Conservation (phyloP, 495 filamentous ascomycete genomes). For the Aspergillus hancockii region DNA sequence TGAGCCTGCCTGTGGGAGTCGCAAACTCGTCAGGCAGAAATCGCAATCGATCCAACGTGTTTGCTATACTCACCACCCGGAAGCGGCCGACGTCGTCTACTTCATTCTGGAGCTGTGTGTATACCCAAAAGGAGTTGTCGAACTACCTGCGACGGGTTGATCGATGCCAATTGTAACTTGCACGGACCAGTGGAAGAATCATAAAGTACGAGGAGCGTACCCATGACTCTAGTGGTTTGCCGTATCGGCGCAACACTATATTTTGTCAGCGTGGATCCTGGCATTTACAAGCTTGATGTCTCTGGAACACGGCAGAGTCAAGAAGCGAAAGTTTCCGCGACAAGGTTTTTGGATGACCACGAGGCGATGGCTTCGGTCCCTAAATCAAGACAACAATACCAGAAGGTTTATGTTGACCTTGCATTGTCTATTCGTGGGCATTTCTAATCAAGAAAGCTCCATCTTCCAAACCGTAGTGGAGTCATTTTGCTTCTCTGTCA, state of each 20-base stretch:
- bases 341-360: neutral
- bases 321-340: neutral
- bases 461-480: neutral
- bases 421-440: neutral
- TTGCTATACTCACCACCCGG: neutral
- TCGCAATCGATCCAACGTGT: neutral
- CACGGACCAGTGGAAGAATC: neutral
- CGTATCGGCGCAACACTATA: neutral
- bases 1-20: neutral
- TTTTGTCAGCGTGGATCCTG: too few species aligned
- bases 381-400: neutral
- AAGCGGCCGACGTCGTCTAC: neutral
- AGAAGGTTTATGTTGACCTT: neutral
- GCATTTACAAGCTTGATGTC: neutral
- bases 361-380: neutral
- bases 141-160: neutral
- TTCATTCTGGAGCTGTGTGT: neutral
- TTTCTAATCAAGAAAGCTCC: neutral
- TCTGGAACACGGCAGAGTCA: neutral
- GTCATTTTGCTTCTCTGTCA: too few species aligned
- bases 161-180: neutral
- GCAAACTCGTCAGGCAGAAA: neutral
- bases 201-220: neutral
- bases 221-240: neutral
- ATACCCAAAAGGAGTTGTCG: conserved; percentile 4